phyloP scores from a whole-genome alignment of 768 basidiomycete genomes.

The Kwoniella pini region DNA sequence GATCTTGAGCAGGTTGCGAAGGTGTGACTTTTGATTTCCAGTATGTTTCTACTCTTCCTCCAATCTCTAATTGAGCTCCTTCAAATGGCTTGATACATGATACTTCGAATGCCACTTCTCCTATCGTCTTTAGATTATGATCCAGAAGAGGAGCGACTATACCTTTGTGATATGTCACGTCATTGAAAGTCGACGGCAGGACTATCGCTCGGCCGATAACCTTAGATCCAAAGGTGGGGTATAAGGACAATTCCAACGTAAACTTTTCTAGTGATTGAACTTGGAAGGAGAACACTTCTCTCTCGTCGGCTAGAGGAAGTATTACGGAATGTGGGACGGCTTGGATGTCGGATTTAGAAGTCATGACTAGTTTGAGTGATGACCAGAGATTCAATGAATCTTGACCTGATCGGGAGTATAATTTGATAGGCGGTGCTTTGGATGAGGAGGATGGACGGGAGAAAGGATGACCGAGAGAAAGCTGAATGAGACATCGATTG shows the following conservation, averaged over 20 bases:
- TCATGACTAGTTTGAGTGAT: slow-evolving; percentile 92
- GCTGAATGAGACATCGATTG: slow-evolving; percentile 77
- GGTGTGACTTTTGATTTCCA: slow-evolving; percentile 81
- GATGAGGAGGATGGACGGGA: slow-evolving; percentile 52
- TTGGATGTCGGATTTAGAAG: slow-evolving; percentile 76
- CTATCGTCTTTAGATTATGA: slow-evolving; percentile 87
- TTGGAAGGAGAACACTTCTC: slow-evolving; percentile 81
- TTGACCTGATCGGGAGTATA: slow-evolving; percentile 59
- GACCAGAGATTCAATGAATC: slow-evolving; percentile 58
- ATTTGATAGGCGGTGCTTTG: slow-evolving; percentile 56
- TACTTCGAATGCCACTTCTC: slow-evolving; percentile 88
- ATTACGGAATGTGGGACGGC: slow-evolving; percentile 88
- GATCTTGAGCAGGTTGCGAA: slow-evolving; percentile 54
- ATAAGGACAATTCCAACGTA: slow-evolving; percentile 86
- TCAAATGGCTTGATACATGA: slow-evolving; percentile 85
- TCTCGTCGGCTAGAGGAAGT: slow-evolving; percentile 71
- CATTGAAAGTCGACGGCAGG: slow-evolving; percentile 69
- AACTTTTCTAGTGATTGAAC: slow-evolving; percentile 70
- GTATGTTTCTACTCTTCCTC: slow-evolving; percentile 94
- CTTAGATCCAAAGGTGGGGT: slow-evolving; percentile 96
- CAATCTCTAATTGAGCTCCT: slow-evolving; percentile 88
- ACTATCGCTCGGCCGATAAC: slow-evolving; percentile 91
- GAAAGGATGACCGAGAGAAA: slow-evolving; percentile 72
- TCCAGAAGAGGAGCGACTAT: slow-evolving; percentile 75
- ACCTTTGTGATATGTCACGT: slow-evolving; percentile 56